Evolutionary conservation across 1,139 yeast genomes (phyloP).

Genomic region (Kazachstania sp.): DNA sequence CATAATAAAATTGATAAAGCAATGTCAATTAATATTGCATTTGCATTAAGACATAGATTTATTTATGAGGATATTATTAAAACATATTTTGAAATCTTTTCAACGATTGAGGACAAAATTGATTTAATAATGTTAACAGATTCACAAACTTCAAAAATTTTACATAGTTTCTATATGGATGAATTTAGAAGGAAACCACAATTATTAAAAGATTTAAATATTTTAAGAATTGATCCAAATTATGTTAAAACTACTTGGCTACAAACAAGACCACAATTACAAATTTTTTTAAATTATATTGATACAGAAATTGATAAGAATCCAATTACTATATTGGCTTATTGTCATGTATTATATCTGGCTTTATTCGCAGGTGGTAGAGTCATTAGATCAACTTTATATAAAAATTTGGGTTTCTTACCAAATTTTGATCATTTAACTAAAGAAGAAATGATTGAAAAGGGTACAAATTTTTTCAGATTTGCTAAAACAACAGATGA

Average conservation of each 20-base stretch:
- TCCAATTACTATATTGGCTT: slow-evolving; percentile 71
- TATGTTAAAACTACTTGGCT: slow-evolving; percentile 5
- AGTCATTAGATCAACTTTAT: slow-evolving; percentile 57
- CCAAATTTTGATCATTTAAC: slow-evolving; percentile 60
- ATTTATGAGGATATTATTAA: slow-evolving; percentile 77
- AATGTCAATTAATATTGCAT: slow-evolving; percentile 60
- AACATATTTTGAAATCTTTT: slow-evolving; percentile 68
- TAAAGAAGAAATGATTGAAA: slow-evolving; percentile 43
- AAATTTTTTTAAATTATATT: slow-evolving; percentile 55
- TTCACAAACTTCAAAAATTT: slow-evolving; percentile 33
- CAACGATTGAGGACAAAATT: slow-evolving; percentile 59
- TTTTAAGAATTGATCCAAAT: slow-evolving; percentile 32
- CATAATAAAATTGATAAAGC: slow-evolving; percentile 66
- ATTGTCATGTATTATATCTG: slow-evolving; percentile 76
- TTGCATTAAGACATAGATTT: slow-evolving; percentile 66
- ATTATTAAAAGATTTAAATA: slow-evolving; percentile 54
- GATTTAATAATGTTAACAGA: slow-evolving; percentile 42
- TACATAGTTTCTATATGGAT: slow-evolving; percentile 59
- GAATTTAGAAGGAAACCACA: slow-evolving; percentile 56
- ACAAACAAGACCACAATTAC: slow-evolving; percentile 42
- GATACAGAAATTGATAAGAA: slow-evolving; percentile 44
- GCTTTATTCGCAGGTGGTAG: slow-evolving; percentile 86
- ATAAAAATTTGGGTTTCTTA: slow-evolving; percentile 62
- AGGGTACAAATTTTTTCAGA: slow-evolving; percentile 66
- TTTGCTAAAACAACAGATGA: slow-evolving; percentile 65